phyloP scores from a whole-genome alignment of 2,329 filamentous ascomycete genomes.

The Colletotrichum destructivum region DNA sequence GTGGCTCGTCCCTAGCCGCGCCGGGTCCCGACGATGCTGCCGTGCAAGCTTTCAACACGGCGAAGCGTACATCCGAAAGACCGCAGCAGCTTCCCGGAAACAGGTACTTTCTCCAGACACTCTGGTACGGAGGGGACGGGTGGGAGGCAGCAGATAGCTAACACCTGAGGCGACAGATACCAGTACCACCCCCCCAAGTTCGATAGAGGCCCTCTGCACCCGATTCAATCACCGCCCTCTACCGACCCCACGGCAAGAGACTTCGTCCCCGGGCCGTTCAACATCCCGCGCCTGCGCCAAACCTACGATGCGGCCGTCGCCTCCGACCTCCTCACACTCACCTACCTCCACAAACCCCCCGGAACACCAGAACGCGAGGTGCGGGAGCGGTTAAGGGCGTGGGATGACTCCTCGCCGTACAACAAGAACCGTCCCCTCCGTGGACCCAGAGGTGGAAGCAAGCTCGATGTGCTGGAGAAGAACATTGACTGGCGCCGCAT shows the following conservation, averaged over 20 bases:
- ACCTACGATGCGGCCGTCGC: constrained; percentile 91
- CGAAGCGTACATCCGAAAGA: constrained; percentile 54
- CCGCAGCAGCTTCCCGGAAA: constrained; percentile 61
- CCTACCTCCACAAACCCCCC: constrained; percentile 88
- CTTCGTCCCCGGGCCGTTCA: constrained; percentile 93
- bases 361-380: constrained; percentile 72
- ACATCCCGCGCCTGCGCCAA: constrained; percentile 87
- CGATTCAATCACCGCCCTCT: constrained; percentile 88
- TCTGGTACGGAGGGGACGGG: constrained; percentile 26
- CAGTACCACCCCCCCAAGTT: constrained; percentile 96
- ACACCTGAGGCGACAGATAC: constrained; percentile 69
- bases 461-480: constrained; percentile 79
- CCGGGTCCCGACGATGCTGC: constrained; percentile 57
- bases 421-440: constrained; percentile 91
- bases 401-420: constrained; percentile 94
- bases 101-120: constrained; percentile 55
- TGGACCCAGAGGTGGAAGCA: constrained; percentile 84
- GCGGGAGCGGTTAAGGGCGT: constrained; percentile 81
- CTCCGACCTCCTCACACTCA: constrained; percentile 88
- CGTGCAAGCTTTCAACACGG: constrained; percentile 58
- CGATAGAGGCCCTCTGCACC: constrained; percentile 93
- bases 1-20: constrained; percentile 63
- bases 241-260: constrained; percentile 91
- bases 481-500: constrained; percentile 87
- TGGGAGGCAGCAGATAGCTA: constrained; percentile 46